A percentile compares a stretch with the other conserved stretches of the same genome.
phyloP scores from a whole-genome alignment of 345 rosid species.

The Geranium rotundifolium region DNA sequence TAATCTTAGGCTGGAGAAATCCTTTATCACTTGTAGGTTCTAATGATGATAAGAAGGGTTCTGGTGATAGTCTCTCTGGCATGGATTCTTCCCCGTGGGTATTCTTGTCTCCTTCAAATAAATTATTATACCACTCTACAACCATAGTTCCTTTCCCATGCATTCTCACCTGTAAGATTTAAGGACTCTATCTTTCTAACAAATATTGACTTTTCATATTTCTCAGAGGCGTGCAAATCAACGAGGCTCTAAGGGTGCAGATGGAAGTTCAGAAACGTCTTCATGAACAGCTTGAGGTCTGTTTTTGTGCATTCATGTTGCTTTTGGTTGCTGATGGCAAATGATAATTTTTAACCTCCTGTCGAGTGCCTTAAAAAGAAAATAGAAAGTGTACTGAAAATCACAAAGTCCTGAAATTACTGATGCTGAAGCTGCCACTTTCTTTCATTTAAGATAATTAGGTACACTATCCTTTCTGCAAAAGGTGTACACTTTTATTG shows the following conservation, averaged over 20 bases:
- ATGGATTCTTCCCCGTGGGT: slow-evolving; percentile 11
- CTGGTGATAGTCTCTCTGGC: slow-evolving; percentile 9
- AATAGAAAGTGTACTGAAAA: not conserved
- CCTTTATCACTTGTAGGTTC: slow-evolving; percentile 7
- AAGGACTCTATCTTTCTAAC: not conserved
- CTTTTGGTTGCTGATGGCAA: not conserved
- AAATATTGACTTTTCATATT: not conserved
- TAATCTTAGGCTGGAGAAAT: not conserved
- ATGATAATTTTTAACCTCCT: not conserved
- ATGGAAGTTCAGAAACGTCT: slow-evolving; percentile 22
- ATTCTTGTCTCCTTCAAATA: not conserved
- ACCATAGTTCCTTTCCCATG: not conserved
- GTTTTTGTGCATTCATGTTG: not conserved
- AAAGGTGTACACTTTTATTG: no score
- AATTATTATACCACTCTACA: not conserved
- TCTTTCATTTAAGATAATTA: not conserved
- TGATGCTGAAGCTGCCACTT: not conserved
- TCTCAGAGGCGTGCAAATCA: slow-evolving; percentile 14
- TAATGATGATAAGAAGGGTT: slow-evolving; percentile 6
- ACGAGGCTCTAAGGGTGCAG: slow-evolving; percentile 13
- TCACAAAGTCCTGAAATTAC: not conserved
- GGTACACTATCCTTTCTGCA: no score
- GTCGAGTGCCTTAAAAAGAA: not conserved
- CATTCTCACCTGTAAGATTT: not conserved
- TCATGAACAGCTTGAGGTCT: slow-evolving; percentile 20